A percentile compares a stretch with the other conserved stretches of the same genome.
Evolutionary conservation across 768 basidiomycete species (phyloP).

Genomic region (Panus rudis): DNA sequence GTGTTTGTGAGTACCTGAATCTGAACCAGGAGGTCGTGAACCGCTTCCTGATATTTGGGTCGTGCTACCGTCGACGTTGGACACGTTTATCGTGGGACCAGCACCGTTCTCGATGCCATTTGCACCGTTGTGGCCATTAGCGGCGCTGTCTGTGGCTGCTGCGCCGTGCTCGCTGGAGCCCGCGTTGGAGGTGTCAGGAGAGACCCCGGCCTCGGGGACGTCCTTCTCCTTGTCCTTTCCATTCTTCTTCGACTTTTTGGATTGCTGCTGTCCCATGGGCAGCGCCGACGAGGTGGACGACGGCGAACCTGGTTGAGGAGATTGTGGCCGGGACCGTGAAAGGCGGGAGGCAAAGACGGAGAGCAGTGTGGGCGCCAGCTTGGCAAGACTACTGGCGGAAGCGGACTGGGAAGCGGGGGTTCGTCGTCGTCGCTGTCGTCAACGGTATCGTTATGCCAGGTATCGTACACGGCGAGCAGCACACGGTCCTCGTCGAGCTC

Average conservation of each 20-base stretch:
- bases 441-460: slow-evolving; percentile 5
- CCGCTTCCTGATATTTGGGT: slow-evolving; percentile 35
- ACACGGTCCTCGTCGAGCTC: slow-evolving; percentile 4
- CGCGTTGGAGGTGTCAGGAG: slow-evolving; percentile 31
- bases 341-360: slow-evolving; percentile 69
- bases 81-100: slow-evolving; percentile 29
- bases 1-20: slow-evolving; percentile 11
- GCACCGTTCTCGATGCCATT: slow-evolving; percentile 18
- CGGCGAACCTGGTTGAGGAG: slow-evolving; percentile 54
- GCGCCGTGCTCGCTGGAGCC: slow-evolving; percentile 33
- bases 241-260: slow-evolving; percentile 71
- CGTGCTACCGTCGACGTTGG: slow-evolving; percentile 26
- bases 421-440: slow-evolving; percentile 6
- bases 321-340: slow-evolving; percentile 66
- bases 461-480: slow-evolving; percentile 5
- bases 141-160: slow-evolving; percentile 22
- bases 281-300: slow-evolving; percentile 29
- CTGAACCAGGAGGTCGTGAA: slow-evolving; percentile 26
- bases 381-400: slow-evolving; percentile 23
- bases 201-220: slow-evolving; percentile 25
- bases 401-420: background rate
- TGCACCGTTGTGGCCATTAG: slow-evolving; percentile 32
- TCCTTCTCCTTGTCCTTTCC: slow-evolving; percentile 66
- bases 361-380: slow-evolving; percentile 78
- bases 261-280: slow-evolving; percentile 79